A percentile compares a stretch with the other conserved stretches of the same genome.
phyloP scores from a whole-genome alignment of 768 basidiomycete genomes.

The Harrya chromipes region DNA sequence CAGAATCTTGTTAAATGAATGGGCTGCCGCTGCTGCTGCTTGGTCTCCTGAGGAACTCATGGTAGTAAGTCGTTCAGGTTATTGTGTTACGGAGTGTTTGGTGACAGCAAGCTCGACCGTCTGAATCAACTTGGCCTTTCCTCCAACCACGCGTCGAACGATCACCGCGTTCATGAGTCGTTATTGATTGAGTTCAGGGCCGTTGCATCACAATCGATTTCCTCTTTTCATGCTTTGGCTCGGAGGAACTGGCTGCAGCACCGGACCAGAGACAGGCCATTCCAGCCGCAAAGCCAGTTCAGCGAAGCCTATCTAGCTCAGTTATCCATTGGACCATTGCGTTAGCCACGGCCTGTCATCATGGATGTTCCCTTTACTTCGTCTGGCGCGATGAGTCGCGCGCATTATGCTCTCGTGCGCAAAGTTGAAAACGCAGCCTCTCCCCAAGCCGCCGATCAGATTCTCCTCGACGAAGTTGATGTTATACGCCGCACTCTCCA shows the following conservation, averaged over 20 bases:
- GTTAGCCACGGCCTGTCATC: background rate
- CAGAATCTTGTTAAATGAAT: constrained; percentile 79
- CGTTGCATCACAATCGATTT: background rate
- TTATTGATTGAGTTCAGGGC: background rate
- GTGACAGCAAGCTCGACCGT: too few relatives aligned
- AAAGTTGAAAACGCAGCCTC: constrained; percentile 64
- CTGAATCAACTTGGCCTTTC: too few relatives aligned
- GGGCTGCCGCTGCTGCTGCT: constrained; percentile 44
- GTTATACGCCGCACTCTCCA: constrained; percentile 51
- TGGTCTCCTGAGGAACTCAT: constrained; percentile 27
- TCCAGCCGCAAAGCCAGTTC: background rate
- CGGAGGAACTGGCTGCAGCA: constrained; percentile 6
- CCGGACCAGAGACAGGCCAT: constrained; percentile 15
- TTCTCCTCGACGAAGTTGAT: constrained; percentile 58
- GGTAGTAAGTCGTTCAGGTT: constrained; percentile 2
- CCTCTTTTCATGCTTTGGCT: background rate
- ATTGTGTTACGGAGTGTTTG: background rate
- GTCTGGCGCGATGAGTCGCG: constrained; percentile 73
- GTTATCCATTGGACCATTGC: background rate
- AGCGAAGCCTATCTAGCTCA: background rate
- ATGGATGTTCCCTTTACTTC: constrained; percentile 81
- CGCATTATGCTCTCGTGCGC: constrained; percentile 73
- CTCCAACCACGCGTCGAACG: background rate
- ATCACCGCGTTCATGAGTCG: background rate
- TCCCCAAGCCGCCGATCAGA: constrained; percentile 55